Evolutionary conservation across 164 flowering plant species (phyloP).

Genomic region (Magnolia officinalis): DNA sequence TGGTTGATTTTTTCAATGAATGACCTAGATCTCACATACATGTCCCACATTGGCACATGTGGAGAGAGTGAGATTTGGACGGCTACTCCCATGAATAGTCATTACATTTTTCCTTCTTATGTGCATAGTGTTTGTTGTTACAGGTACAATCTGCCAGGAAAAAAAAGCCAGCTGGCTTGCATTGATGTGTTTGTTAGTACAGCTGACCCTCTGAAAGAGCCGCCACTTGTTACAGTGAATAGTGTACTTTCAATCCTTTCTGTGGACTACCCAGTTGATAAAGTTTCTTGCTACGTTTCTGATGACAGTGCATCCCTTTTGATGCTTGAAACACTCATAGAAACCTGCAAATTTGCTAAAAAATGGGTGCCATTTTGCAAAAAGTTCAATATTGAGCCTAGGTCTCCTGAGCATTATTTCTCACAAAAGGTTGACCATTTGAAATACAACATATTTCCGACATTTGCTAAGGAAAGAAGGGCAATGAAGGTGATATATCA

Average conservation of each 20-base stretch:
- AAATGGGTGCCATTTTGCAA: constrained; percentile 23
- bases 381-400: constrained; percentile 18
- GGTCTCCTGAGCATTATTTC: constrained; percentile 21
- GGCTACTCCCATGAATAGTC: not conserved
- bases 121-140: not conserved
- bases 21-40: not conserved
- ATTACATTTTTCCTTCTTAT: not conserved
- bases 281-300: constrained; percentile 25
- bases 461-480: constrained; percentile 19
- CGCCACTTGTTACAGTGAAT: constrained; percentile 20
- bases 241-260: constrained; percentile 22
- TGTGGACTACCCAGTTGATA: constrained; percentile 23
- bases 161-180: constrained; percentile 10
- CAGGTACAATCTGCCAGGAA: constrained; percentile 17
- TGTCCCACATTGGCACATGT: not conserved
- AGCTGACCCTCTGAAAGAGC: constrained; percentile 22
- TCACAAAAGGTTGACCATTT: constrained; percentile 19
- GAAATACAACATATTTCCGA: constrained; percentile 9
- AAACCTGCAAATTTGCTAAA: constrained; percentile 19
- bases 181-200: constrained; percentile 18
- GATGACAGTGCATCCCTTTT: constrained; percentile 23
- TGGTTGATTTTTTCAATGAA: too few relatives aligned
- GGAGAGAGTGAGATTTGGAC: not conserved
- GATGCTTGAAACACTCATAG: constrained; percentile 17
- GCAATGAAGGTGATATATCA: constrained; percentile 11